A percentile compares a stretch with the other conserved stretches of the same genome.
phyloP scores from a whole-genome alignment of 169 alveolate genomes.

The Eimeria tenella region DNA sequence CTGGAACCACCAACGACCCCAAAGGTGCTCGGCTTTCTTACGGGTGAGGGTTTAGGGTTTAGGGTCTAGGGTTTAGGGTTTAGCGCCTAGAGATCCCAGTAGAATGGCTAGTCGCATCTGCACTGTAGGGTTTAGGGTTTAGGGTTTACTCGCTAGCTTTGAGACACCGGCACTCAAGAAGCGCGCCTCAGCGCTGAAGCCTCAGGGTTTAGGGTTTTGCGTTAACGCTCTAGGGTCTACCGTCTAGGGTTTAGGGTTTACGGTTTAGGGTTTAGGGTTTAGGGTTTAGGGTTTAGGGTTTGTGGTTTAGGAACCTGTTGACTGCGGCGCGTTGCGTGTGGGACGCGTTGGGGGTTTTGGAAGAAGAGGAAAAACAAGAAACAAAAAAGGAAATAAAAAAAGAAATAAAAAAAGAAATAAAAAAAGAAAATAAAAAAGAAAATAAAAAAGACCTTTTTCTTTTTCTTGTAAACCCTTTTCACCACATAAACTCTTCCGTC shows the following conservation, averaged over 20 bases:
- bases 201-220: no score
- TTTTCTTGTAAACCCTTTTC: conserved; percentile 83
- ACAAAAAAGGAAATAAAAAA: background rate
- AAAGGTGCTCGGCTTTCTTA: conserved; percentile 80
- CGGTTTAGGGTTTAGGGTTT: no score
- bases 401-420: background rate
- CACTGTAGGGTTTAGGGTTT: no score
- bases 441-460: background rate
- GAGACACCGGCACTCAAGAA: no score
- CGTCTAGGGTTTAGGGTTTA: no score
- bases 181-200: no score
- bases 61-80: background rate
- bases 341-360: conserved; percentile 18
- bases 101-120: no score
- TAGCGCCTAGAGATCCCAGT: no score
- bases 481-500: conserved; percentile 82
- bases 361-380: background rate
- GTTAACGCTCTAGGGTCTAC: no score
- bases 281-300: background rate
- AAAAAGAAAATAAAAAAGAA: background rate
- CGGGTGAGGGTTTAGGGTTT: conserved; percentile 11
- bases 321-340: conserved; percentile 26
- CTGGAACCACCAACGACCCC: conserved; percentile 84
- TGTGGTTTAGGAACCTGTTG: conserved; percentile 22
- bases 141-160: no score